Base-by-base conservation (phyloP, 2,329 filamentous ascomycete genomes). In the Tolypocladium endophyticum region DNA sequence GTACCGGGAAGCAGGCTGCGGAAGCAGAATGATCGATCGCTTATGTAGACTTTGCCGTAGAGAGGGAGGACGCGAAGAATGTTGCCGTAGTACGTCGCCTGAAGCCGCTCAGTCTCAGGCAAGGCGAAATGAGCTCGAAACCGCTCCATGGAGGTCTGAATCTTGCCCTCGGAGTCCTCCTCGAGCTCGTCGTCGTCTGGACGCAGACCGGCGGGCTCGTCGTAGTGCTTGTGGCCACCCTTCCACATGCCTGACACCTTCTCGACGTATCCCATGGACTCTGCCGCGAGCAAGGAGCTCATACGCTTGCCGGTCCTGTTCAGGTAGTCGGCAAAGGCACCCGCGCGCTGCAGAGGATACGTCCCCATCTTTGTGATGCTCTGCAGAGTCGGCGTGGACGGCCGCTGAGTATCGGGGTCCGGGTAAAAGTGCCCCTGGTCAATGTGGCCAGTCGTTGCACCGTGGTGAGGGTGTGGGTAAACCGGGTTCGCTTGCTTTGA, bases 181-280 rank as follows among this genome's bases (percentile, higher is more conserved):
- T 81, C 79, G 5, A 78, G 73, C 35, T 80, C 77, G n/a, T 83
- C 79, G 20, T 85, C 81, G 53, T 85, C 81, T 2, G 78, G 77
- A 36, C 74, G 76, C 50, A 81, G 73, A 28, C 76, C 80, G 53
- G 76, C 72, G 2, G 79, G 79, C 52, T 84, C 88, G 56, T 88
- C 86, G 68, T 97, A 99, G 73, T 97, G 93, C 67, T 88, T 92
- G 66, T 88, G 87, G 16, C 90, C 90, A 39, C 94, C 94, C 65
- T 92, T 90, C 86, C 94, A 94, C 89, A 97, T 97, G 43, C 92
- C 93, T 0, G 93, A 96, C 0, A 97, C 92, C 72, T 97, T 97
- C 69, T 95, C 92, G 38, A 96, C 88, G 70, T 97, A 97, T 1
- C 91, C 92, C 87, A 96, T 96, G 0, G 93, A 95, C 71, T 97